Evolutionary conservation across 2,329 filamentous ascomycete genomes (phyloP), one percentile per base, ranked within the genome.

Genomic region (Sporothrix mexicana): DNA sequence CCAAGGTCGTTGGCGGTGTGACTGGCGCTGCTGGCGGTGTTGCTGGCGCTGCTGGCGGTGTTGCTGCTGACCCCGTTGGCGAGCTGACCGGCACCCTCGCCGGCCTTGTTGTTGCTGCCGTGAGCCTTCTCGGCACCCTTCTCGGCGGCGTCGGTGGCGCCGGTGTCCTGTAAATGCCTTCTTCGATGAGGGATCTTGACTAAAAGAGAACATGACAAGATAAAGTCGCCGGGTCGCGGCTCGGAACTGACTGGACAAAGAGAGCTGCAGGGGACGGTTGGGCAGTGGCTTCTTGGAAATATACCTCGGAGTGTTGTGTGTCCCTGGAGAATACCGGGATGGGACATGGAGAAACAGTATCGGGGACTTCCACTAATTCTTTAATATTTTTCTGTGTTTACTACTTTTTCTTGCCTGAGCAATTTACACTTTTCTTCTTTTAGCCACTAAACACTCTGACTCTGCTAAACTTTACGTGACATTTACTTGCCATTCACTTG

Each of bases 351-450:
- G 45, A 51, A 9, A 4, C 20, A 30, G n/a, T 51, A 53, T 13
- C 15, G 59, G 41, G 43, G 23, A 2, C 15, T 67, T 67, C 45
- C 45, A 51, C n/a, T 51, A 62, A 20, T 67, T 36, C 45, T 67
- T 67, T 67, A 67, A 51, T 67, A 36, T n/a, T 51, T 36, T 67
- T 23, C 47, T 51, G 45, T 45, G 36, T 51, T 67, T 67, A 66
- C 17, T 17, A n/a, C 20, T 25, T 23, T 45, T 49, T 66, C 20
- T 49, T 49, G 45, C 41, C 6, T 49, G 30, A 25, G 20, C 64
- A 67, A 49, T 36, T n/a, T 36, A 49, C 20, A 67, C 41, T 67
- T 30, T 49, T 45, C 3, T 43, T 62, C 36, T 62, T 45, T 45
- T 20, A 41, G 36, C 59, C 30, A 62, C 15, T 36, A 36, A 36